Conservation (phyloP, 768 basidiomycete species). For the Boletus edulis region DNA sequence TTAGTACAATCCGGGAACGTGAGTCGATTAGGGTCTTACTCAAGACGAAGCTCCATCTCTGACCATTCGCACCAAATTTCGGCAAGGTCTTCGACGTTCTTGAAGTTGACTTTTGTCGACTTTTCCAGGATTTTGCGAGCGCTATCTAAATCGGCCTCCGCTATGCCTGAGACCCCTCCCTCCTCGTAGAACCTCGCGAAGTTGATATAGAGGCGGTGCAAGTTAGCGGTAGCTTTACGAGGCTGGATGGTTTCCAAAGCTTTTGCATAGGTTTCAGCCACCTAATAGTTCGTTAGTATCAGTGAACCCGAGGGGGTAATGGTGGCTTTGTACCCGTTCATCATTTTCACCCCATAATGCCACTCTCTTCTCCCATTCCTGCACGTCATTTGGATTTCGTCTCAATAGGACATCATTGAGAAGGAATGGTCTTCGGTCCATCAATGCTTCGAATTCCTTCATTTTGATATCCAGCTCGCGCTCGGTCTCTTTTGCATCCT, state of each 20-base stretch:
- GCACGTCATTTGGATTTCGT: conserved; percentile 95
- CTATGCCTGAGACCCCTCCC: conserved; percentile 77
- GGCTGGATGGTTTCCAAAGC: conserved; percentile 88
- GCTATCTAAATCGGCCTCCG: conserved; percentile 78
- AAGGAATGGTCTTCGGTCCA: conserved; percentile 93
- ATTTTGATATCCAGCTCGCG: conserved; percentile 82
- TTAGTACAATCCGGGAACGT: conserved; percentile 8
- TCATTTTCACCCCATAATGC: conserved; percentile 93
- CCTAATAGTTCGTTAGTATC: conserved; percentile 41
- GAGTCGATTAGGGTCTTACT: conserved; percentile 52
- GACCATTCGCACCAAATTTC: conserved; percentile 99
- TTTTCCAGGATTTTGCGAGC: conserved; percentile 94
- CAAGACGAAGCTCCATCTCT: conserved; percentile 94
- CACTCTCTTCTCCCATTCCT: conserved; percentile 98
- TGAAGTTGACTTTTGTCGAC: conserved; percentile 88
- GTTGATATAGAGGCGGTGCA: conserved; percentile 88
- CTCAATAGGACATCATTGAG: conserved; percentile 93
- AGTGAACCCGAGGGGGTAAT: background rate
- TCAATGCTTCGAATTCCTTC: conserved; percentile 90
- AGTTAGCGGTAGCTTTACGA: conserved; percentile 84
- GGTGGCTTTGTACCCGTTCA: conserved; percentile 61
- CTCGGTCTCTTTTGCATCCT: conserved; percentile 75
- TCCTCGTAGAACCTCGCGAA: conserved; percentile 99
- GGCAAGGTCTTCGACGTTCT: conserved; percentile 94
- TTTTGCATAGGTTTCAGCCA: conserved; percentile 88